These are phyloP conservation scores for Elaeis oleifera DNA, from an alignment of 202 grass and related monocot genomes.

Conservation along the genomic window DNA sequence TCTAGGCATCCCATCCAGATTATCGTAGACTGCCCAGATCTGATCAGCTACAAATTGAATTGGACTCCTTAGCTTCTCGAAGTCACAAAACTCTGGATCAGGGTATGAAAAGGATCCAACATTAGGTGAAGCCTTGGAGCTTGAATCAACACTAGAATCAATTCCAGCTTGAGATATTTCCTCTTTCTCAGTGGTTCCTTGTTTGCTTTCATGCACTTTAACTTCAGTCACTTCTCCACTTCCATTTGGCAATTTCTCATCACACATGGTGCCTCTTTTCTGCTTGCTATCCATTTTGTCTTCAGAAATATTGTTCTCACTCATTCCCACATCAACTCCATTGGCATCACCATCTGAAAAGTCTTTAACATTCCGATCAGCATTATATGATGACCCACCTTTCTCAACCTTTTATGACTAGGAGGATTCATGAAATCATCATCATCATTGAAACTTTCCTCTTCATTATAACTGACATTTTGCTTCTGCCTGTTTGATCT, in stretches of 20 bases:
- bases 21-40: constrained; percentile 85
- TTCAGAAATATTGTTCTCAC: constrained; percentile 16
- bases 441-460: background rate
- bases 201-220: background rate
- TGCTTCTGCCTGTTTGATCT: constrained; percentile 48
- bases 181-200: background rate
- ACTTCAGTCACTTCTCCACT: background rate
- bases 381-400: constrained; percentile 31
- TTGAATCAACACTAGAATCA: constrained; percentile 23
- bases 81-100: constrained; percentile 78
- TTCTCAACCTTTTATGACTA: constrained; percentile 33
- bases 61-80: constrained; percentile 36
- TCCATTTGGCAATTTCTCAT: constrained; percentile 2
- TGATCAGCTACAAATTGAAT: constrained; percentile 51
- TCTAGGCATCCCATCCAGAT: constrained; percentile 70
- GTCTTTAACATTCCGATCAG: constrained; percentile 17
- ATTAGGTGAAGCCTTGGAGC: constrained; percentile 15
- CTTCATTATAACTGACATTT: constrained; percentile 14
- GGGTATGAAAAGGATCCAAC: constrained; percentile 30
- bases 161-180: background rate
- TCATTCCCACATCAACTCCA: background rate
- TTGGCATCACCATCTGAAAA: background rate
- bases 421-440: constrained; percentile 10
- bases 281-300: background rate
- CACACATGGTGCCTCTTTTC: background rate